A percentile compares a stretch with the other conserved stretches of the same genome.
phyloP scores from a whole-genome alignment of 805 yeast species.

The Schizosaccharomyces octosporus region DNA sequence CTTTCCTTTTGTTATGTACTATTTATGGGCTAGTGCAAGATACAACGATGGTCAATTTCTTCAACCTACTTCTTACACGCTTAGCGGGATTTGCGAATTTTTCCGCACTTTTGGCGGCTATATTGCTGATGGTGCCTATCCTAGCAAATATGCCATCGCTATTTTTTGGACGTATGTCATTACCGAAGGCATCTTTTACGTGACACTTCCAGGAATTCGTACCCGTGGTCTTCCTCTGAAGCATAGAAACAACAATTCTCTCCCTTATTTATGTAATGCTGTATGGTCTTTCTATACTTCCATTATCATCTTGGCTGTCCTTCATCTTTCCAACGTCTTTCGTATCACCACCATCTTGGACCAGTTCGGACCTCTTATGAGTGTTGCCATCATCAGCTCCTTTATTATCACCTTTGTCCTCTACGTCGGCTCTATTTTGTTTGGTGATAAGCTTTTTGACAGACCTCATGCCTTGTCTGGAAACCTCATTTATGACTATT shows the following conservation, averaged over 20 bases:
- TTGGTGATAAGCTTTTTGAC: conserved; percentile 12
- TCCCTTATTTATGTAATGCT: conserved; percentile 87
- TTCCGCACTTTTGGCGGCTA: conserved; percentile 20
- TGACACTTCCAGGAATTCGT: conserved; percentile 78
- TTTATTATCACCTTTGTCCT: conserved; percentile 39
- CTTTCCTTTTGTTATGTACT: conserved; percentile 83
- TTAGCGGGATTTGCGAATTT: neutral
- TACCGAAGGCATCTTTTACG: conserved; percentile 49
- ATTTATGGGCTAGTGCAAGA: conserved; percentile 79
- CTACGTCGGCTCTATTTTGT: conserved; percentile 18
- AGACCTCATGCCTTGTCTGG: conserved; percentile 86
- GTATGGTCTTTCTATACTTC: conserved; percentile 58
- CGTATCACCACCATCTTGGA: conserved; percentile 53
- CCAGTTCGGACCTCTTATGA: conserved; percentile 74
- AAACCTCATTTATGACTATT: conserved; percentile 65
- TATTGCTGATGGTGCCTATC: conserved; percentile 16
- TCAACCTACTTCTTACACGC: conserved; percentile 26
- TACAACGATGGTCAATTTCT: conserved; percentile 58
- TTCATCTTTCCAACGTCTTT: conserved; percentile 57
- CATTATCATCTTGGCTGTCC: conserved; percentile 27
- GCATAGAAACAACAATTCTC: conserved; percentile 54
- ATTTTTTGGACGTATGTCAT: conserved; percentile 47
- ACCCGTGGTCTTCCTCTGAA: conserved; percentile 81
- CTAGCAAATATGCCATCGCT: conserved; percentile 30
- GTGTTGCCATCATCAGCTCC: conserved; percentile 68